Evolutionary conservation across 2,329 filamentous ascomycete species (phyloP).

Genomic region (Penicillium oxalicum): DNA sequence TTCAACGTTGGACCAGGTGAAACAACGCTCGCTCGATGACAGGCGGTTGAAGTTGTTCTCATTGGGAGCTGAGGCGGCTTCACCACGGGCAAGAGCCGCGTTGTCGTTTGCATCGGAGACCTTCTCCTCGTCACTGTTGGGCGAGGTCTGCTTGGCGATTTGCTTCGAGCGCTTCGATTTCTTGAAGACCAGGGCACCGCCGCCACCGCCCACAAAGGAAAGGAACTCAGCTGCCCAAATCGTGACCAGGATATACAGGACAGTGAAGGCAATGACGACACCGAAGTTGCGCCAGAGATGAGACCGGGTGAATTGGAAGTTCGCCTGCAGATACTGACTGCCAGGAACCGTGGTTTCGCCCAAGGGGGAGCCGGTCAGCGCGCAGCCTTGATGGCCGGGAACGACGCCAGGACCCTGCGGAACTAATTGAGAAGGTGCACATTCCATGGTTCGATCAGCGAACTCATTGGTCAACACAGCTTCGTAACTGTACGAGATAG

Average conservation of each 20-base stretch:
- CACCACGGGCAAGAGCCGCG: slow-evolving; percentile 25
- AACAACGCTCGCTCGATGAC: slow-evolving; percentile 56
- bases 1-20: slow-evolving; percentile 65
- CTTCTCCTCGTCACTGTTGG: slow-evolving; percentile 55
- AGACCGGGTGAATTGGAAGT: slow-evolving; percentile 52
- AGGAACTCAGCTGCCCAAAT: slow-evolving; percentile 64
- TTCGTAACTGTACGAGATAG: slow-evolving; percentile 59
- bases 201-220: slow-evolving; percentile 55
- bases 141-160: slow-evolving; percentile 40
- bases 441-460: slow-evolving; percentile 51
- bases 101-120: slow-evolving; percentile 26
- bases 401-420: slow-evolving; percentile 53
- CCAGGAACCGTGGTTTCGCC: slow-evolving; percentile 50
- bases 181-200: slow-evolving; percentile 67
- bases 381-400: slow-evolving; percentile 56
- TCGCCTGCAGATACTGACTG: slow-evolving; percentile 48
- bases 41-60: slow-evolving; percentile 39
- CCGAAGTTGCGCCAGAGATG: slow-evolving; percentile 70
- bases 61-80: slow-evolving; percentile 21
- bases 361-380: slow-evolving; percentile 52
- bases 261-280: slow-evolving; percentile 67
- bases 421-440: slow-evolving; percentile 54
- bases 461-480: slow-evolving; percentile 64
- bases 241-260: slow-evolving; percentile 68
- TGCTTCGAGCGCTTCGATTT: slow-evolving; percentile 58